phyloP scores from a whole-genome alignment of 1,139 yeast genomes.

The Sugiyamaella novakii region DNA sequence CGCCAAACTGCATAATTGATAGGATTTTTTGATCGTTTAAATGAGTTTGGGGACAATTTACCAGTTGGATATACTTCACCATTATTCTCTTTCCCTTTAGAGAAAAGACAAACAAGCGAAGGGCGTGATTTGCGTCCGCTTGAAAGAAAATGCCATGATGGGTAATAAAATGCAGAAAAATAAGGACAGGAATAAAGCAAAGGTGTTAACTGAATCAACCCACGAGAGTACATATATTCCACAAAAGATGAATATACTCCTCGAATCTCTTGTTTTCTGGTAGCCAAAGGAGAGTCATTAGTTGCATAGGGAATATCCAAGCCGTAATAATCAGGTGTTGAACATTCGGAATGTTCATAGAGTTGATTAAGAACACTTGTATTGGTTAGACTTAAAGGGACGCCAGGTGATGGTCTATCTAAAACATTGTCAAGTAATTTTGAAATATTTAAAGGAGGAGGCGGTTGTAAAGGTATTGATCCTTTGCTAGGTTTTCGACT shows the following conservation, averaged over 20 bases:
- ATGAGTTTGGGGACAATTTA: conserved; percentile 21
- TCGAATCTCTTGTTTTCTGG: conserved; percentile 28
- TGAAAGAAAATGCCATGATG: conserved; percentile 50
- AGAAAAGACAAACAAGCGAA: conserved; percentile 40
- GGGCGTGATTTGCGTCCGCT: conserved; percentile 56
- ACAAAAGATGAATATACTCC: conserved; percentile 35
- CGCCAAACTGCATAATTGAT: conserved; percentile 47
- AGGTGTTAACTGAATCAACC: conserved; percentile 27
- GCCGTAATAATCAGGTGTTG: conserved; percentile 14
- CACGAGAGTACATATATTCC: conserved; percentile 26
- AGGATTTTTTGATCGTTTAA: conserved; percentile 41
- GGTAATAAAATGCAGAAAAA: conserved; percentile 43
- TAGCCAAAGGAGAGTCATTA: conserved; percentile 29
- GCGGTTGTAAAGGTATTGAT: neutral
- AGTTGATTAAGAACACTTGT: neutral
- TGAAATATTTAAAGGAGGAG: neutral
- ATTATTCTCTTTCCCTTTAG: conserved; percentile 34
- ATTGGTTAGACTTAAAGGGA: neutral
- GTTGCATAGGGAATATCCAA: conserved; percentile 27
- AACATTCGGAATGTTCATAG: neutral
- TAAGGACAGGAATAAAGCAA: conserved; percentile 23
- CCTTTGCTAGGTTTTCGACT: neutral
- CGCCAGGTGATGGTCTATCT: neutral
- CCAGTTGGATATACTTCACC: conserved; percentile 27
- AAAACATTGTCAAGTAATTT: neutral